phyloP scores from a whole-genome alignment of 805 yeast genomes.

The Saturnispora silvae region DNA sequence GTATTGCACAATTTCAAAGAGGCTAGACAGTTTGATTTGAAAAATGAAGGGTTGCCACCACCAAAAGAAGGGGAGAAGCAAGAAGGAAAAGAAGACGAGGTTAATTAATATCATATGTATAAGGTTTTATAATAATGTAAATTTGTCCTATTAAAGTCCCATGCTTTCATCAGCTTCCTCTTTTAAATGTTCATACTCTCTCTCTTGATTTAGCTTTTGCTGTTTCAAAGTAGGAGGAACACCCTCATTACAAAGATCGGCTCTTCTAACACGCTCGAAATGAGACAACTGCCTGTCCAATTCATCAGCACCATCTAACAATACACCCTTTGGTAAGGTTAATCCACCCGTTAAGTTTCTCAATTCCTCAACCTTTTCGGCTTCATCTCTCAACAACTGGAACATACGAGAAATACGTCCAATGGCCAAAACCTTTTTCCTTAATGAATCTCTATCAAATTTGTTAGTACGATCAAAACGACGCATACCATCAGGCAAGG shows the following conservation, averaged over 20 bases:
- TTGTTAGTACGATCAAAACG: conserved; percentile 9
- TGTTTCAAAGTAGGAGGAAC: conserved; percentile 56
- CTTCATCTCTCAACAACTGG: conserved; percentile 76
- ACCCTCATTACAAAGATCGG: conserved; percentile 76
- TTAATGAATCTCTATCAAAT: conserved; percentile 35
- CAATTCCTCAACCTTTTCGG: conserved; percentile 77
- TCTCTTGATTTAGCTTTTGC: conserved; percentile 8
- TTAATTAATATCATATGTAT: too few relatives aligned
- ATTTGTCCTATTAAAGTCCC: too few relatives aligned
- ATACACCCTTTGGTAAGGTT: conserved; percentile 72
- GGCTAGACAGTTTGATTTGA: conserved; percentile 68
- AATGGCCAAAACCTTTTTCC: conserved; percentile 87
- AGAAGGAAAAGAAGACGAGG: too few relatives aligned
- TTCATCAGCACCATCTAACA: conserved; percentile 74
- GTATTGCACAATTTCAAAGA: conserved; percentile 69
- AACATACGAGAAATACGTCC: conserved; percentile 96
- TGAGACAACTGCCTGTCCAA: conserved; percentile 56
- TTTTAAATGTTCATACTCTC: conserved; percentile 10
- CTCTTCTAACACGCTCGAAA: conserved; percentile 75
- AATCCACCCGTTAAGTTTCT: conserved; percentile 64
- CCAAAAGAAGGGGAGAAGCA: conserved; percentile 48
- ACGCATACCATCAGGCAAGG: not conserved
- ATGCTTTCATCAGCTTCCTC: not conserved
- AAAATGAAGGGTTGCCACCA: conserved; percentile 88
- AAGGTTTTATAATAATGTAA: not conserved